phyloP scores from a whole-genome alignment of 2,329 filamentous ascomycete genomes.

The Pestalotiopsis sp. region DNA sequence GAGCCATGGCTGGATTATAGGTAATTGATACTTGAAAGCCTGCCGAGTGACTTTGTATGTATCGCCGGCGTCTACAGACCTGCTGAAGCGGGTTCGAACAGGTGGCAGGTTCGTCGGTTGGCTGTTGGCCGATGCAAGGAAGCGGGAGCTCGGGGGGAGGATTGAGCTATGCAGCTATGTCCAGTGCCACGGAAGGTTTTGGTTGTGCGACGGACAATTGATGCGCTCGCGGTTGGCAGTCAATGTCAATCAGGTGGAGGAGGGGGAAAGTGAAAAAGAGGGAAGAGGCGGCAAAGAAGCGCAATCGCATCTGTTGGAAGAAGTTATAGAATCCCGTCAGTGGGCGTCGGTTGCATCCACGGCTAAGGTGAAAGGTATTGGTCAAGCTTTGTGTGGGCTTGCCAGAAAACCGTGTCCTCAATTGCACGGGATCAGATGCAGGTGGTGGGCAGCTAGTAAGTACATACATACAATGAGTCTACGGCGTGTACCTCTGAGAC shows the following conservation, averaged over 20 bases:
- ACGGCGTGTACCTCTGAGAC: background rate
- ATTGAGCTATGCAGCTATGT: background rate
- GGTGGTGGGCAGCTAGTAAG: background rate
- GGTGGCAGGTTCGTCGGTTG: background rate
- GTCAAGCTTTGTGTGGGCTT: constrained; percentile 14
- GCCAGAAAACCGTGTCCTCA: constrained; percentile 37
- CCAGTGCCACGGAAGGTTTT: background rate
- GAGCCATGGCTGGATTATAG: constrained; percentile 37
- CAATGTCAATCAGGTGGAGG: background rate
- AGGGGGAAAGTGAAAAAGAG: background rate
- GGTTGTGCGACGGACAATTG: background rate
- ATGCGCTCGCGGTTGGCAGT: background rate
- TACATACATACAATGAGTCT: background rate
- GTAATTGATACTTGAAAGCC: constrained; percentile 6
- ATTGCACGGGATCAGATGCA: constrained; percentile 20
- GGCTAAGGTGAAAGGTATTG: background rate
- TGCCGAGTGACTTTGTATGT: background rate
- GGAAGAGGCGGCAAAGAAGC: constrained; percentile 4
- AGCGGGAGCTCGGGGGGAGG: background rate
- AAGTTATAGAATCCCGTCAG: background rate
- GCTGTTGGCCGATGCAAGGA: background rate
- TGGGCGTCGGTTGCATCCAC: background rate
- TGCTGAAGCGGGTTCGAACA: constrained; percentile 19
- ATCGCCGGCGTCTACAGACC: constrained; percentile 21
- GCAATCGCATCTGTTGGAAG: background rate